phyloP scores from a whole-genome alignment of 1,139 yeast species.

The Blastobotrys raffinosifermentans region DNA sequence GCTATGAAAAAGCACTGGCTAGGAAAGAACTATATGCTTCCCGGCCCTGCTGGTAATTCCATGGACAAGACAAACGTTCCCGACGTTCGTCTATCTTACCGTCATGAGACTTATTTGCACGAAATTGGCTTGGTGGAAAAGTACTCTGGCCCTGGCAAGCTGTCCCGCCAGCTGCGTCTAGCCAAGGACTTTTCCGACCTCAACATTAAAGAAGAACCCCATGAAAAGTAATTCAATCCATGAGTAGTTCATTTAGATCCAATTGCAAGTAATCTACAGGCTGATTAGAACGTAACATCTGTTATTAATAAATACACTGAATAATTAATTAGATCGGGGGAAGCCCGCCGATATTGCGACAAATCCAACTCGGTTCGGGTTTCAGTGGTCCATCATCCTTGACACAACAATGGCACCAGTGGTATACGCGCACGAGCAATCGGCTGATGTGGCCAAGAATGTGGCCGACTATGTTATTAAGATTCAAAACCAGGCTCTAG shows the following conservation, averaged over 20 bases:
- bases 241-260: too few relatives aligned
- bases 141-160: constrained; percentile 35
- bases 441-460: constrained; percentile 42
- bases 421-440: constrained; percentile 24
- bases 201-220: constrained; percentile 36
- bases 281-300: too few relatives aligned
- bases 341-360: too few relatives aligned
- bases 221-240: not conserved
- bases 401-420: too few relatives aligned
- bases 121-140: constrained; percentile 68
- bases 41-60: constrained; percentile 75
- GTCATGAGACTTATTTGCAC: constrained; percentile 73
- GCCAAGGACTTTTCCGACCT: constrained; percentile 3
- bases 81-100: constrained; percentile 70
- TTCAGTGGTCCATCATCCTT: too few relatives aligned
- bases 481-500: constrained; percentile 67
- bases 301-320: too few relatives aligned
- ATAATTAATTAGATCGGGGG: too few relatives aligned
- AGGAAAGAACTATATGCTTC: constrained; percentile 57
- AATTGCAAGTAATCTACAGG: too few relatives aligned
- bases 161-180: not conserved
- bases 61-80: constrained; percentile 96
- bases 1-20: constrained; percentile 86
- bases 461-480: constrained; percentile 83
- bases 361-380: too few relatives aligned